Percentiles rank a stretch among this genome's conserved stretches.
phyloP scores from a whole-genome alignment of 2,329 filamentous ascomycete genomes.

The Ophiostoma sp. region DNA sequence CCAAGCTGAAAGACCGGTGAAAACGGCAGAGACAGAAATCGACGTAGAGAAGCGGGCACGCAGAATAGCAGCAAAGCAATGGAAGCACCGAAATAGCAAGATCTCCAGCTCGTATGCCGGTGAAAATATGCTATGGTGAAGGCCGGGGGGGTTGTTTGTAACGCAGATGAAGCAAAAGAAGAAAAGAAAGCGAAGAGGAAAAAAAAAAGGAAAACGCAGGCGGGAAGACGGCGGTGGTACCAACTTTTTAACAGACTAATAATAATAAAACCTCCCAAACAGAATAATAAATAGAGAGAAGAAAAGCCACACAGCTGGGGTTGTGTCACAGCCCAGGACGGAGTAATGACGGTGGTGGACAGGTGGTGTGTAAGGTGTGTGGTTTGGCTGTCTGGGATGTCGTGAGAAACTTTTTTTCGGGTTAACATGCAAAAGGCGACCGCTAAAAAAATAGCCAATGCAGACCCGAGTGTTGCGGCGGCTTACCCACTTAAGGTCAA shows the following conservation, averaged over 20 bases:
- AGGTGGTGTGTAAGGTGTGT: slow-evolving; percentile 14
- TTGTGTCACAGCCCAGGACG: slow-evolving; percentile 20
- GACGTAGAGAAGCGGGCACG: background rate
- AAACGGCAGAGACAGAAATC: background rate
- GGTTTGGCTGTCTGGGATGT: slow-evolving; percentile 18
- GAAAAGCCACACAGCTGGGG: slow-evolving; percentile 15
- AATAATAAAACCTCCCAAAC: slow-evolving; percentile 19
- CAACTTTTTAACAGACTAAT: slow-evolving; percentile 19
- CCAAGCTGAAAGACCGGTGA: background rate
- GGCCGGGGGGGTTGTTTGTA: background rate
- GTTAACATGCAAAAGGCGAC: slow-evolving; percentile 22
- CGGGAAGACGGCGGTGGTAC: slow-evolving; percentile 18
- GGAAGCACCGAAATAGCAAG: background rate
- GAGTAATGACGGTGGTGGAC: slow-evolving; percentile 13
- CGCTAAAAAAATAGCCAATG: slow-evolving; percentile 14
- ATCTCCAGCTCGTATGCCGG: background rate
- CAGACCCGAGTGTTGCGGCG: slow-evolving; percentile 10
- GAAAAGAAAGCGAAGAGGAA: background rate
- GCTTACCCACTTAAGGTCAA: slow-evolving; percentile 12
- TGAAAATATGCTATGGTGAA: background rate
- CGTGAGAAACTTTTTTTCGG: slow-evolving; percentile 27
- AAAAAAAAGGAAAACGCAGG: slow-evolving; percentile 5
- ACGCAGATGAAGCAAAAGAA: slow-evolving; percentile 8
- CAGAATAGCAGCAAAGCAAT: background rate
- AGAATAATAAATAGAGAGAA: slow-evolving; percentile 8